Base-by-base conservation (phyloP, 2,329 filamentous ascomycete genomes). In the Trichoderma atroviride region DNA sequence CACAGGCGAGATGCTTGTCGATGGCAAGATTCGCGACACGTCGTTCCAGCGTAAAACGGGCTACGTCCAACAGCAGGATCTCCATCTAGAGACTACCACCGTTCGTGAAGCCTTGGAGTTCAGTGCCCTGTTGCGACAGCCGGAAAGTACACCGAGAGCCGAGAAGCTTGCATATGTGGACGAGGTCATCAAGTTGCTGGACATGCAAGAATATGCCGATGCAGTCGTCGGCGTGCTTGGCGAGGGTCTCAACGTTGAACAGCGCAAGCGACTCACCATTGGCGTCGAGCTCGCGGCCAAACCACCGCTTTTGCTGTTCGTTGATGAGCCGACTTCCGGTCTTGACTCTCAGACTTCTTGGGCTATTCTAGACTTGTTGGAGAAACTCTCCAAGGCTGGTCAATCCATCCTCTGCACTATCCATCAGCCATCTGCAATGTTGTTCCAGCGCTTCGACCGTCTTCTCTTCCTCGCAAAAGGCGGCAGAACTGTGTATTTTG, bases 1-100 rank as follows among this genome's bases (percentile, higher is more conserved):
- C 58, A 83, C 83, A 11, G 90, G 90, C 63, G 88, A 91, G 71
- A 91, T 92, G 86, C 79, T 91, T 14, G 89, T 92, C 6, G 89
- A 92, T 73, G 90, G 89, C n/a, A 85, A 84, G 56, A 85, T 85
- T 57, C 86, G 89, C 37, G 89, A 92, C 71, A 83, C 83, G 6
- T 90, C 88, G 1, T 92, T 92, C 82, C 89, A 92, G 75, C 87
- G 90, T 24, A 91, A 90, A 77, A 91, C 89, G 0, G 90, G 90
- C 33, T 92, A 92, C 72, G 90, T 90, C 31, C 89, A 92, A 74
- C 90, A 92, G 75, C 74, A 91, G 74, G 90, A 92, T 82, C 82
- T 79, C 6, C 78, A 79, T 50, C 68, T 78, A 2, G 73, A 77
- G 50, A 79, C 78, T 0, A 75, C 75, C 11, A 92, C 90, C 2